Base-by-base conservation (phyloP, 768 basidiomycete species). In the Kwoniella sp. region DNA sequence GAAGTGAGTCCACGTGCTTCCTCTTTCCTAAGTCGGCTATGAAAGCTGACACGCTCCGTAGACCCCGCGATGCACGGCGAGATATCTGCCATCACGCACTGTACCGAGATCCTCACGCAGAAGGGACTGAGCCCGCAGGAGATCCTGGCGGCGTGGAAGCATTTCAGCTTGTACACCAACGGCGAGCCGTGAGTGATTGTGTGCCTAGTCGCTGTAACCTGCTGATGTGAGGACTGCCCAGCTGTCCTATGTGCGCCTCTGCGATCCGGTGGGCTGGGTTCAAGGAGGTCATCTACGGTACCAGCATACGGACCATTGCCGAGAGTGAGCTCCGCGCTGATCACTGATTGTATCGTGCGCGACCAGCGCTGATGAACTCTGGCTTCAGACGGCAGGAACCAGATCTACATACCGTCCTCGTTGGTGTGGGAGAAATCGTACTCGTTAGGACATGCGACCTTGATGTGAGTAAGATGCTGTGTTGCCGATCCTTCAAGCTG, bases 361-460 rank as follows among this genome's bases (percentile, higher is more conserved):
- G 15, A 14, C 14, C 38, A n/a, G n/a, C n/a, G n/a, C n/a, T n/a
- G n/a, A n/a, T n/a, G n/a, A n/a, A n/a, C n/a, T n/a, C n/a, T n/a
- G n/a, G n/a, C n/a, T n/a, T n/a, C n/a, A 67, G 57, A 56, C 37
- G 60, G 65, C 19, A 59, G 57, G 37, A 63, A 61, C 44, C 70
- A 62, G 45, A 70, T 70, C 40, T 70, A 64, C 56, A 59, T 70
- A 26, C 68, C 68, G 3, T 70, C 68, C 0, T 50, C 53, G 6
- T 22, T 55, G n/a, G 55, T 70, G 22, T 63, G 65, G 53, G 50
- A 60, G 23, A 66, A 66, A 15, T 57, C 52, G 3, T 67, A 64
- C 46, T 58, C 57, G 2, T 41, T 70, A 2, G 60, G 62, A 5
- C 60, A 62, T 45, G 55, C 54, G 9, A 60, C 65, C 1, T 37